Conservation (phyloP, 2,329 filamentous ascomycete genomes). For the Akanthomyces lecanii region DNA sequence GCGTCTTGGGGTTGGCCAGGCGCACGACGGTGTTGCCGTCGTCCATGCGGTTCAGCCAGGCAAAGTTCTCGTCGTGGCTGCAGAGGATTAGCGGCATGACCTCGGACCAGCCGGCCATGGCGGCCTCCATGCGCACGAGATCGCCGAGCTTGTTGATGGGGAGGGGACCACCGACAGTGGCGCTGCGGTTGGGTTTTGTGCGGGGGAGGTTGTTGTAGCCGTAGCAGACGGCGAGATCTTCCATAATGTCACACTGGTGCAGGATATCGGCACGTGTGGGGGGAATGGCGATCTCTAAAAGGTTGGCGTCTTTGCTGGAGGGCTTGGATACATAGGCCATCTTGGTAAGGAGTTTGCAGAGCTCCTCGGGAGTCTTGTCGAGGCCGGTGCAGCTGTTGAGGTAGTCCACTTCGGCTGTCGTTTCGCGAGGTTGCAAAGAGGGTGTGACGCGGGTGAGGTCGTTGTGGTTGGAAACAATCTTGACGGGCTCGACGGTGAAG, state of each 20-base stretch:
- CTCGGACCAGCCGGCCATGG: slow-evolving; percentile 94
- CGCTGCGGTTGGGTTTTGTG: slow-evolving; percentile 78
- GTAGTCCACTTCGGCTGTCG: slow-evolving; percentile 84
- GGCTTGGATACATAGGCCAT: slow-evolving; percentile 85
- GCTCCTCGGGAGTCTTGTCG: slow-evolving; percentile 64
- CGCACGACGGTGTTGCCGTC: slow-evolving; percentile 78
- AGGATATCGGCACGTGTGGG: slow-evolving; percentile 90
- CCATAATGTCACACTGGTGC: slow-evolving; percentile 97
- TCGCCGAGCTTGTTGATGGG: slow-evolving; percentile 92
- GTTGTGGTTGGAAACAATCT: slow-evolving; percentile 91
- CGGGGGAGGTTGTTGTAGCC: slow-evolving; percentile 95
- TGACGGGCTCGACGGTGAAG: slow-evolving; percentile 90
- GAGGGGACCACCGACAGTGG: slow-evolving; percentile 80
- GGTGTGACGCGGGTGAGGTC: slow-evolving; percentile 75
- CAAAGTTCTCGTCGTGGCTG: slow-evolving; percentile 97
- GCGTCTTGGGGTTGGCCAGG: slow-evolving; percentile 88
- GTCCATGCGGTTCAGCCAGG: slow-evolving; percentile 85
- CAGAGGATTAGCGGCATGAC: slow-evolving; percentile 95
- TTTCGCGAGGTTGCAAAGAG: slow-evolving; percentile 69
- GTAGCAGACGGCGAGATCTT: slow-evolving; percentile 93
- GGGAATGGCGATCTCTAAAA: slow-evolving; percentile 79
- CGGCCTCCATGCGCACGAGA: slow-evolving; percentile 82
- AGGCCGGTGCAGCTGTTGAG: slow-evolving; percentile 91
- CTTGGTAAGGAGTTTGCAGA: slow-evolving; percentile 76
- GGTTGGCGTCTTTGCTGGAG: slow-evolving; percentile 62